phyloP scores from a whole-genome alignment of 257 asterid genomes.

The Scutellaria baicalensis region DNA sequence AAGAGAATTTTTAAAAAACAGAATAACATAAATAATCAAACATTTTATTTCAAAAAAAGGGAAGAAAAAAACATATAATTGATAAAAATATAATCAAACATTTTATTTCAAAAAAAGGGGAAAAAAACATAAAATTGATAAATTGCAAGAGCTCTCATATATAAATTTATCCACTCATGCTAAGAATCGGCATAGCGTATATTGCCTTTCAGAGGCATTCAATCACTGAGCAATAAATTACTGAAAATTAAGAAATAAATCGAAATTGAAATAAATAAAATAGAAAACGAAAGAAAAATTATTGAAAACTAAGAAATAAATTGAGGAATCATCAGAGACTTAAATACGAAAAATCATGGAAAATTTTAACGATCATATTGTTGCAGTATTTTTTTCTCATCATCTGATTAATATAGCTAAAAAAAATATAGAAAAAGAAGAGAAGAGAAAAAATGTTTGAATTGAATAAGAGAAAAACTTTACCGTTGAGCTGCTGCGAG shows the following conservation, averaged over 20 bases:
- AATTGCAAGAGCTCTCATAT: slow-evolving; percentile 27
- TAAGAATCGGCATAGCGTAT: slow-evolving; percentile 51
- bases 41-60: too few relatives aligned
- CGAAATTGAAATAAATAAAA: too few relatives aligned
- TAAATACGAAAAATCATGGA: slow-evolving; percentile 67
- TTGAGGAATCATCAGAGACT: slow-evolving; percentile 74
- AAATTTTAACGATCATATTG: slow-evolving; percentile 32
- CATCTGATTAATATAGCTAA: slow-evolving; percentile 29
- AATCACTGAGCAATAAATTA: slow-evolving; percentile 28
- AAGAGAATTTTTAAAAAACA: too few relatives aligned
- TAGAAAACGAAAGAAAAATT: too few relatives aligned
- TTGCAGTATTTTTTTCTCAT: slow-evolving; percentile 52
- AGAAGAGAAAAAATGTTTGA: too few relatives aligned
- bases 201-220: slow-evolving; percentile 28
- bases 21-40: too few relatives aligned
- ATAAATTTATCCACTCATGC: slow-evolving; percentile 17
- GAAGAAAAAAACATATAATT: too few relatives aligned
- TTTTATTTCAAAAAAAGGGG: neutral
- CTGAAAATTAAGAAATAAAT: too few relatives aligned
- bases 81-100: too few relatives aligned
- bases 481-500: neutral
- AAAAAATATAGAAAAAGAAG: neutral
- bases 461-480: neutral
- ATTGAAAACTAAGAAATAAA: too few relatives aligned
- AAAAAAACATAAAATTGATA: too few relatives aligned